Percentiles rank a stretch among this genome's conserved stretches.
phyloP scores from a whole-genome alignment of 2,329 filamentous ascomycete species.

The Calonectria fujianensis region DNA sequence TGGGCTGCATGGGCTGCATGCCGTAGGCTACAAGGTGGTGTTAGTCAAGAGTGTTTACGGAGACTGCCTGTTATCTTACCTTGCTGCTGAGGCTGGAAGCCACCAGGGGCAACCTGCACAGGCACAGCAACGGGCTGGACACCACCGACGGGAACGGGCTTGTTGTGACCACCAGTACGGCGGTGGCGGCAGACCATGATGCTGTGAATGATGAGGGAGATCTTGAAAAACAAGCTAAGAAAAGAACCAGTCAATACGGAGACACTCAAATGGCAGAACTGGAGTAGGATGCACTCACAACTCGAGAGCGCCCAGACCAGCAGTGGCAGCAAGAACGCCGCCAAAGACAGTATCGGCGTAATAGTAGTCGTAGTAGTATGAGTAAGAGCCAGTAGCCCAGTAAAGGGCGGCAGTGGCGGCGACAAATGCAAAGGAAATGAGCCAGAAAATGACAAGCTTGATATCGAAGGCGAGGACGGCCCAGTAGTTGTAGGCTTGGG shows the following conservation, averaged over 20 bases:
- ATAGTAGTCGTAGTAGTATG: slow-evolving; percentile 52
- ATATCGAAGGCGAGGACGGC: slow-evolving; percentile 71
- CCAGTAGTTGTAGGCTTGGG: slow-evolving; percentile 72
- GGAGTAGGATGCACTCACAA: slow-evolving; percentile 61
- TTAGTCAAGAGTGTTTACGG: background rate
- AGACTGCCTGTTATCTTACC: background rate
- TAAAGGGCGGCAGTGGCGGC: slow-evolving; percentile 58
- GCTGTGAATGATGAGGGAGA: slow-evolving; percentile 64
- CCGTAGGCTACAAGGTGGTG: slow-evolving; percentile 7
- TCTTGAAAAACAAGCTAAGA: slow-evolving; percentile 64
- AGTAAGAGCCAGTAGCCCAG: slow-evolving; percentile 46
- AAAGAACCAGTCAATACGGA: background rate
- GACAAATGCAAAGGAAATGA: slow-evolving; percentile 65
- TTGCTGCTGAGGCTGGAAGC: slow-evolving; percentile 22
- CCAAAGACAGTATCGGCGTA: slow-evolving; percentile 54
- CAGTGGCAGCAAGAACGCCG: slow-evolving; percentile 58
- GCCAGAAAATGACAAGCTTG: slow-evolving; percentile 72
- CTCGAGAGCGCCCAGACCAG: slow-evolving; percentile 64
- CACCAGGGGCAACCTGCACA: slow-evolving; percentile 15
- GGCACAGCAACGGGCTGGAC: background rate
- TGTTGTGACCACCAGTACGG: slow-evolving; percentile 44
- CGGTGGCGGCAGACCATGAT: slow-evolving; percentile 67
- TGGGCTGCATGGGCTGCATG: slow-evolving; percentile 16
- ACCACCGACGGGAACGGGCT: background rate
- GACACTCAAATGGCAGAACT: too few relatives aligned